phyloP scores from a whole-genome alignment of 192 early-diverging fungal species.

The Rhizoclosmatium sp. region DNA sequence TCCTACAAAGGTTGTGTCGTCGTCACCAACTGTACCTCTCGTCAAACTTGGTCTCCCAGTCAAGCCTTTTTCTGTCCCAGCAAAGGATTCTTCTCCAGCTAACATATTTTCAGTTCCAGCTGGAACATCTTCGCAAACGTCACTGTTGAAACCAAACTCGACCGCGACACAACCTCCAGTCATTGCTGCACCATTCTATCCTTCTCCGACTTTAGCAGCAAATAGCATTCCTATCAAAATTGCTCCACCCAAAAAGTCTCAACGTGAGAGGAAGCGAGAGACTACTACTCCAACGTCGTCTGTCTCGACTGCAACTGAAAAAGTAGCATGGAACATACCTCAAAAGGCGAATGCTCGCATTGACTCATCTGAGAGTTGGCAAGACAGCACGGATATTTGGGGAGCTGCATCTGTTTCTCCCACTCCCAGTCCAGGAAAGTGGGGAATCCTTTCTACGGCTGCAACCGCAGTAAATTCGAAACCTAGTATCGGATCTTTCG shows the following conservation, averaged over 20 bases:
- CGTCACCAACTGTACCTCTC: background rate
- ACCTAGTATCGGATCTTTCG: background rate
- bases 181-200: too few relatives aligned
- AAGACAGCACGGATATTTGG: background rate
- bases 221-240: constrained; percentile 14
- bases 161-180: too few relatives aligned
- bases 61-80: background rate
- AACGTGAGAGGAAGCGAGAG: constrained; percentile 13
- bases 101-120: too few relatives aligned
- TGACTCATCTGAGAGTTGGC: background rate
- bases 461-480: background rate
- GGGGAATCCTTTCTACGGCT: too few relatives aligned
- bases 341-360: background rate
- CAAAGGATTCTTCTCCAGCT: too few relatives aligned
- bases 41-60: background rate
- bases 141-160: too few relatives aligned
- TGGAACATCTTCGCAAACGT: too few relatives aligned
- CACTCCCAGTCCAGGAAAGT: background rate
- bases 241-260: constrained; percentile 27
- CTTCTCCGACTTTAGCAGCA: background rate
- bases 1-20: background rate
- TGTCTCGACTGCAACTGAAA: background rate
- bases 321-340: constrained; percentile 9
- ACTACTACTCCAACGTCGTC: background rate
- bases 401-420: background rate